Evolutionary conservation across 352 stramenopile species (phyloP).

Genomic region (Phytophthora foliorum): DNA sequence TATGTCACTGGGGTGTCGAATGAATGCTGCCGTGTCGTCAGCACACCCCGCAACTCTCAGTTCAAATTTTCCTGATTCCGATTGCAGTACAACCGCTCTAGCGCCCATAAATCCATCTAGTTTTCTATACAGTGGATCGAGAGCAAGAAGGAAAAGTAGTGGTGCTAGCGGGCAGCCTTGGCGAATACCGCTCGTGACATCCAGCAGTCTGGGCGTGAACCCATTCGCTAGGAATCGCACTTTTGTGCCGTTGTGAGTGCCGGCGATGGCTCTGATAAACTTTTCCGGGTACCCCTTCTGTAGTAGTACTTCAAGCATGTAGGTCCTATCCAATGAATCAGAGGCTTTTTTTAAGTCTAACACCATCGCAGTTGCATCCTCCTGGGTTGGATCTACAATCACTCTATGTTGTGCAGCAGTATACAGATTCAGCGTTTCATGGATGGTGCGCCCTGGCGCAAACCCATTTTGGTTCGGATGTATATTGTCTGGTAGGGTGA

Average conservation of each 20-base stretch:
- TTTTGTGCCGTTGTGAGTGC: not conserved
- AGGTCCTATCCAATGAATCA: not conserved
- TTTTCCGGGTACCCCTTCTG: not conserved
- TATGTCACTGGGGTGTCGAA: not conserved
- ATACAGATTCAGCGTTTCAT: not conserved
- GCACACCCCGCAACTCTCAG: not conserved
- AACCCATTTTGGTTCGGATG: not conserved
- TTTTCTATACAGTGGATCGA: not conserved
- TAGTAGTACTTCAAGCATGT: not conserved
- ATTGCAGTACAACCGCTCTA: not conserved
- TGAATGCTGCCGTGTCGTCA: not conserved
- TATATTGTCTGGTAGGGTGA: not conserved
- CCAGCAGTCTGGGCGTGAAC: not conserved
- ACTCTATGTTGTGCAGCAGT: not conserved
- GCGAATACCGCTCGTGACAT: not conserved
- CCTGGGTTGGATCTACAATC: not conserved
- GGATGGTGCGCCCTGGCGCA: not conserved
- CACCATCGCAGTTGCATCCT: not conserved
- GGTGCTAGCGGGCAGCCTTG: slow-evolving; percentile 8
- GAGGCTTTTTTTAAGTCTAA: slow-evolving; percentile 4
- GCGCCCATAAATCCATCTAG: not conserved
- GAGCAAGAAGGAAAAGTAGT: slow-evolving; percentile 3
- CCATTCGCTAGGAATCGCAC: slow-evolving; percentile 1
- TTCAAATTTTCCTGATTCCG: not conserved
- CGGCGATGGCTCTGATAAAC: not conserved